These are phyloP conservation scores for Boletus patriciae DNA, from an alignment of 768 basidiomycete genomes.

Conservation along the genomic window DNA sequence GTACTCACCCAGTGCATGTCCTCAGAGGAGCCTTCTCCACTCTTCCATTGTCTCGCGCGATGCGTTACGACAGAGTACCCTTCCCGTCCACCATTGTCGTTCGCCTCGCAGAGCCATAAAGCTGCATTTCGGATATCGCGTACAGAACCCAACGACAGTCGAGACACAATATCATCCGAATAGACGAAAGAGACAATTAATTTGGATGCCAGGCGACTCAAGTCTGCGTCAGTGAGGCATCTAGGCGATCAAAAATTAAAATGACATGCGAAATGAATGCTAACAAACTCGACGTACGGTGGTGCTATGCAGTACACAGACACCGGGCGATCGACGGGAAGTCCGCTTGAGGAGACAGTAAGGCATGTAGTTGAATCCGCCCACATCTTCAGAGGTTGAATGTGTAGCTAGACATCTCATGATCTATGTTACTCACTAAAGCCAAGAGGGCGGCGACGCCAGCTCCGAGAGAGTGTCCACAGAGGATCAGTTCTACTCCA, in stretches of 20 bases:
- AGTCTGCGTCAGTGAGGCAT: slow-evolving; percentile 58
- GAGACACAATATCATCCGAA: slow-evolving; percentile 78
- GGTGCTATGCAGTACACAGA: slow-evolving; percentile 80
- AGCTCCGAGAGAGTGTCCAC: slow-evolving; percentile 83
- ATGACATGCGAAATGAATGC: background rate
- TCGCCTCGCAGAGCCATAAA: slow-evolving; percentile 77
- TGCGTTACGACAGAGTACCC: slow-evolving; percentile 43
- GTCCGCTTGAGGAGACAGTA: slow-evolving; percentile 64
- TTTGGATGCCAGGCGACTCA: slow-evolving; percentile 58
- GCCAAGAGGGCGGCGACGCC: slow-evolving; percentile 77
- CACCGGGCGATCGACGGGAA: slow-evolving; percentile 64
- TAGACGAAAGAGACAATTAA: slow-evolving; percentile 79
- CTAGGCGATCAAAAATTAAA: slow-evolving; percentile 35
- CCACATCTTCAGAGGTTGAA: slow-evolving; percentile 63
- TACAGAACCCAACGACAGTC: slow-evolving; percentile 75
- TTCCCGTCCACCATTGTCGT: slow-evolving; percentile 41
- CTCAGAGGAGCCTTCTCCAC: slow-evolving; percentile 53
- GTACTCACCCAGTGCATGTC: slow-evolving; percentile 53
- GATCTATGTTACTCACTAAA: slow-evolving; percentile 46
- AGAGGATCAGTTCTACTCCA: slow-evolving; percentile 62
- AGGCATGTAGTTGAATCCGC: slow-evolving; percentile 77
- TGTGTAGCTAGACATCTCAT: background rate
- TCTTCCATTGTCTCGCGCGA: slow-evolving; percentile 60
- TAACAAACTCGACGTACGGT: slow-evolving; percentile 50
- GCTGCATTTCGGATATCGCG: slow-evolving; percentile 74